Percentiles rank a stretch among this genome's conserved stretches.
These are phyloP conservation scores for Breynia disticha DNA, from an alignment of 441 rosid species.

Conservation along the genomic window DNA sequence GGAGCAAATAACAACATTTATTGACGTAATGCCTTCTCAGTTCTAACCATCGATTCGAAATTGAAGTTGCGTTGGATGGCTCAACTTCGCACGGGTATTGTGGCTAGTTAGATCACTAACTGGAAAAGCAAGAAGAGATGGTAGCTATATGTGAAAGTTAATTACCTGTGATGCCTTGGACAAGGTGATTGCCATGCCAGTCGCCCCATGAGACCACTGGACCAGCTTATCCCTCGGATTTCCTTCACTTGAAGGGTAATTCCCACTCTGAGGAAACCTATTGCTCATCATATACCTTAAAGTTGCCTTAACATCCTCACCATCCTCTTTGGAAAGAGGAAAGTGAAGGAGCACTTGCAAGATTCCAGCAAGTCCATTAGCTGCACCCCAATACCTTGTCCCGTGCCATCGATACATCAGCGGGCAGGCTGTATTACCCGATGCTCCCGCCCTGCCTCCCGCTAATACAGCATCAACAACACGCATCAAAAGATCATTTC, in stretches of 20 bases:
- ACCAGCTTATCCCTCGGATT: slow-evolving; percentile 73
- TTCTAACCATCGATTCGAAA: too few species aligned
- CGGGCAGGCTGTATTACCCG: slow-evolving; percentile 59
- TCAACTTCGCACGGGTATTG: too few species aligned
- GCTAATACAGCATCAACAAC: slow-evolving; percentile 63
- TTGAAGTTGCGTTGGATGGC: too few species aligned
- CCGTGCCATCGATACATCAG: slow-evolving; percentile 88
- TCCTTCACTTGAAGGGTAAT: slow-evolving; percentile 85
- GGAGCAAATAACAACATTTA: neutral
- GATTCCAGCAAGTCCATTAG: slow-evolving; percentile 81
- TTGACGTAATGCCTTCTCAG: too few species aligned
- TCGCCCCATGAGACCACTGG: slow-evolving; percentile 85
- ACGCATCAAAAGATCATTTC: slow-evolving; percentile 40
- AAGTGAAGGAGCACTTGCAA: slow-evolving; percentile 69
- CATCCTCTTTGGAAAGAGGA: slow-evolving; percentile 38
- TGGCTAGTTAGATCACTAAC: neutral
- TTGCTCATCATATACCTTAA: slow-evolving; percentile 76
- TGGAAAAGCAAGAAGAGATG: neutral
- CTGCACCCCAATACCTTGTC: slow-evolving; percentile 88
- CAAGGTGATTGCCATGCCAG: slow-evolving; percentile 56
- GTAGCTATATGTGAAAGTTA: neutral
- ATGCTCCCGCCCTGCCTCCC: slow-evolving; percentile 83
- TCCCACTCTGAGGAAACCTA: slow-evolving; percentile 64
- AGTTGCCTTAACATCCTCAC: slow-evolving; percentile 61
- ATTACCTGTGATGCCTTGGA: slow-evolving; percentile 67